phyloP scores from a whole-genome alignment of 2,329 filamentous ascomycete species.

The Xylaria sp. region DNA sequence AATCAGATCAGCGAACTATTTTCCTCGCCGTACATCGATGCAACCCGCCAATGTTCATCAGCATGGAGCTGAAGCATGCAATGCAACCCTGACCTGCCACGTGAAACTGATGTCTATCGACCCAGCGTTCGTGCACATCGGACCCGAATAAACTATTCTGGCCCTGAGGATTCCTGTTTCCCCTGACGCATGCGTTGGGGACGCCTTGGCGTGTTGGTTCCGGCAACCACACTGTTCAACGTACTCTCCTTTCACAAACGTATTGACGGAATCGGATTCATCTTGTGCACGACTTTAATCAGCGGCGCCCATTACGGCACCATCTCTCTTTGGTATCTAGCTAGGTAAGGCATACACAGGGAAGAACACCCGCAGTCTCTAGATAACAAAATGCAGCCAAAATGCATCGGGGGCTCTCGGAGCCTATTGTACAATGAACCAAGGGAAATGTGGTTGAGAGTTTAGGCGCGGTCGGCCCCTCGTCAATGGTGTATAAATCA shows the following conservation, averaged over 20 bases:
- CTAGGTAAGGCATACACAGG: conserved; percentile 17
- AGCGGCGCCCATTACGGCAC: not conserved
- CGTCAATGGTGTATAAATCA: conserved; percentile 20
- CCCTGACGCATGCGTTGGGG: not conserved
- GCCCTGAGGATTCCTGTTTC: not conserved
- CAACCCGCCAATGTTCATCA: not conserved
- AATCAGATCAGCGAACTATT: not conserved
- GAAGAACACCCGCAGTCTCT: conserved; percentile 9
- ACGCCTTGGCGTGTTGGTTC: not conserved
- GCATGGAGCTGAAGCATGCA: conserved; percentile 9
- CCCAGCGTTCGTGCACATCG: conserved; percentile 7
- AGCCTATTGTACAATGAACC: conserved; percentile 31
- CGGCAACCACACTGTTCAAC: not conserved
- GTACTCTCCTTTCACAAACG: not conserved
- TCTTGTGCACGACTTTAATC: conserved; percentile 11
- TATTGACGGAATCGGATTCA: not conserved
- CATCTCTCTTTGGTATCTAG: conserved; percentile 20
- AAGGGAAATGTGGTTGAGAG: conserved; percentile 16
- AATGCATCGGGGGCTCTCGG: conserved; percentile 16
- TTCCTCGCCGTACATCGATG: conserved; percentile 6
- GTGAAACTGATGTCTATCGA: conserved; percentile 8
- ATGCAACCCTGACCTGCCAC: conserved; percentile 29
- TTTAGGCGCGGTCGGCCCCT: conserved; percentile 1
- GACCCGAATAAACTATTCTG: not conserved
- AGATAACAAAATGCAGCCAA: conserved; percentile 17